Percentiles rank a stretch among this genome's conserved stretches.
phyloP scores from a whole-genome alignment of 2,329 filamentous ascomycete species.

The Didymella sp. region DNA sequence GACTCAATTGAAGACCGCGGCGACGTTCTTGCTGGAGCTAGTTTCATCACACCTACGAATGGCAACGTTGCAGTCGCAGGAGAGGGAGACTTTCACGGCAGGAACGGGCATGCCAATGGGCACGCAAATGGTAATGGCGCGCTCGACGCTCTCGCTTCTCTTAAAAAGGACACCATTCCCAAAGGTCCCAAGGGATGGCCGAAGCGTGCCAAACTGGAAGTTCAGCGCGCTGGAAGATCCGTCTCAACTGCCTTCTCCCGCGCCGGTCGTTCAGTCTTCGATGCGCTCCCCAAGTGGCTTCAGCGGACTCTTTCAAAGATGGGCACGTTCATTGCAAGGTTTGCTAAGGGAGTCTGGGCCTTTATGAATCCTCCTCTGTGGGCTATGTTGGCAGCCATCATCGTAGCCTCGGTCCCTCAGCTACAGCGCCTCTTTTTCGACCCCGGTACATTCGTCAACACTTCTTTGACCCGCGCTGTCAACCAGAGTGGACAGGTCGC shows the following conservation, averaged over 20 bases:
- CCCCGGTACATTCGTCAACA: slow-evolving; percentile 87
- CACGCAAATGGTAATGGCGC: slow-evolving; percentile 61
- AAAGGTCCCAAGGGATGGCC: slow-evolving; percentile 46
- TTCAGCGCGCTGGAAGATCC: slow-evolving; percentile 31
- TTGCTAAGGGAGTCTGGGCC: slow-evolving; percentile 76
- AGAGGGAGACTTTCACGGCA: slow-evolving; percentile 50
- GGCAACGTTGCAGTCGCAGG: slow-evolving; percentile 55
- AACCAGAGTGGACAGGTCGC: slow-evolving; percentile 87
- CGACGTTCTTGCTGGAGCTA: slow-evolving; percentile 37
- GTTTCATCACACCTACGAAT: slow-evolving; percentile 56
- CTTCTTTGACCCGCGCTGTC: slow-evolving; percentile 89
- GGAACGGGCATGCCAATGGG: slow-evolving; percentile 49
- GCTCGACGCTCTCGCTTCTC: slow-evolving; percentile 21
- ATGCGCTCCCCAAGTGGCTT: slow-evolving; percentile 59
- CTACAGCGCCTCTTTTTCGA: slow-evolving; percentile 88
- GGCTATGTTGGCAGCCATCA: slow-evolving; percentile 92
- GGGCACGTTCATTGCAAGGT: slow-evolving; percentile 55
- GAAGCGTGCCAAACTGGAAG: slow-evolving; percentile 36
- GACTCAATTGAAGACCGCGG: slow-evolving; percentile 41
- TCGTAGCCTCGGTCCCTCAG: slow-evolving; percentile 84
- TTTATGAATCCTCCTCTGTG: slow-evolving; percentile 99
- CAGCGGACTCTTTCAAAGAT: slow-evolving; percentile 59
- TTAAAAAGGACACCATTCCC: slow-evolving; percentile 35
- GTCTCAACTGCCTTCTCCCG: slow-evolving; percentile 39
- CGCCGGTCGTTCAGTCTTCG: slow-evolving; percentile 52